Percentiles rank a stretch among this genome's conserved stretches.
These are phyloP conservation scores for Globisporangium okanoganense DNA, from an alignment of 352 stramenopile genomes.

Conservation along the genomic window DNA sequence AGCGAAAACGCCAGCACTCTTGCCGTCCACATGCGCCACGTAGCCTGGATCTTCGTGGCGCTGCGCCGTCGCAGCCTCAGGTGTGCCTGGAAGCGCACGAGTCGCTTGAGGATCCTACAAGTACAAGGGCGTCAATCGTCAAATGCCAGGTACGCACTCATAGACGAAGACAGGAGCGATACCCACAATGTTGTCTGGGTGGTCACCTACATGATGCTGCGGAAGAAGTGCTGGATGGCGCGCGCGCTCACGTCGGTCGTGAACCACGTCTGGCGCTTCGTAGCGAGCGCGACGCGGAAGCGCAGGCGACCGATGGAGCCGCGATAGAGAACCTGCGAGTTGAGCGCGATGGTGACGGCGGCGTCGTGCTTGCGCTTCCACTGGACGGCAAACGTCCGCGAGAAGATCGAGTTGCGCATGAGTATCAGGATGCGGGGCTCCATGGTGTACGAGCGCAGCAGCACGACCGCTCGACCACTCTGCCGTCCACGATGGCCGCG, in stretches of 20 bases:
- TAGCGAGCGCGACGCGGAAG: slow-evolving; percentile 24
- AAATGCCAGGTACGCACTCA: not conserved
- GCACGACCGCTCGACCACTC: slow-evolving; percentile 28
- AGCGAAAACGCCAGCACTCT: slow-evolving; percentile 46
- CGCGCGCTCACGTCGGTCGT: slow-evolving; percentile 36
- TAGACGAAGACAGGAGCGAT: slow-evolving; percentile 1
- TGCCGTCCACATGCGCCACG: slow-evolving; percentile 75
- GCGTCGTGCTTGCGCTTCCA: slow-evolving; percentile 67
- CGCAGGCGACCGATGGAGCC: slow-evolving; percentile 49
- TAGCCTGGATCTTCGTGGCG: slow-evolving; percentile 57
- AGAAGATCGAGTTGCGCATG: slow-evolving; percentile 45
- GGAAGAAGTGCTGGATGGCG: slow-evolving; percentile 71
- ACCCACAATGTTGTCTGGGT: not conserved
- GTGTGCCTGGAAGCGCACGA: slow-evolving; percentile 36
- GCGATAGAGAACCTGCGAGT: slow-evolving; percentile 37
- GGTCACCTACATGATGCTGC: slow-evolving; percentile 58
- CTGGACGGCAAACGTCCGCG: slow-evolving; percentile 33
- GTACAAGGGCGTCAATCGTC: not conserved
- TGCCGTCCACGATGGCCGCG: slow-evolving; percentile 44
- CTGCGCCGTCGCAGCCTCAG: slow-evolving; percentile 33
- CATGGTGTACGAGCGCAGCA: slow-evolving; percentile 35
- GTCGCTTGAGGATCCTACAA: slow-evolving; percentile 37
- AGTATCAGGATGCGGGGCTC: slow-evolving; percentile 53
- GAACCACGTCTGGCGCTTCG: slow-evolving; percentile 30
- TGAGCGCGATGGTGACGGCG: slow-evolving; percentile 29